Evolutionary conservation across 2,329 filamentous ascomycete genomes (phyloP).

Genomic region (Neoarthrinium moseri): DNA sequence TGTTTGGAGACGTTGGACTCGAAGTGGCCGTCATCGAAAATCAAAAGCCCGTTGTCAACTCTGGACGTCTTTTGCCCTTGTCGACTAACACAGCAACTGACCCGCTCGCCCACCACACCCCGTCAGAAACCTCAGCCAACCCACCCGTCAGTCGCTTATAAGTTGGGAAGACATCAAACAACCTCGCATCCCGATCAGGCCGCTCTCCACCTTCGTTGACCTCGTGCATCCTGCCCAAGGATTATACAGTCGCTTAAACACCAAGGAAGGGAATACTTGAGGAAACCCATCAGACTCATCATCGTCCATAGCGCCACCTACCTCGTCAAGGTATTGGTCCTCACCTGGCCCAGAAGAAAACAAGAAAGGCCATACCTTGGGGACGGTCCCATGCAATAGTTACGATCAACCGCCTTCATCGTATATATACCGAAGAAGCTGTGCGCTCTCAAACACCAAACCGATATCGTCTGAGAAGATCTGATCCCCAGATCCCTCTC

Average conservation of each 20-base stretch:
- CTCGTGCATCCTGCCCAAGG: conserved; percentile 23
- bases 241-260: conserved; percentile 34
- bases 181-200: conserved; percentile 14
- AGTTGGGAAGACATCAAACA: conserved; percentile 19
- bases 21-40: conserved; percentile 29
- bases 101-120: not conserved
- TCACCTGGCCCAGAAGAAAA: no score
- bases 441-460: not conserved
- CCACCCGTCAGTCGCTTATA: conserved; percentile 17
- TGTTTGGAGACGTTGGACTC: conserved; percentile 40
- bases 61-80: conserved; percentile 6
- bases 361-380: no score
- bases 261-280: conserved; percentile 28
- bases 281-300: conserved; percentile 15
- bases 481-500: conserved; percentile 19
- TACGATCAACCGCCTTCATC: not conserved
- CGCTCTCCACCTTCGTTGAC: conserved; percentile 24
- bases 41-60: conserved; percentile 14
- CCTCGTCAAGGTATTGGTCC: no score
- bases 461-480: conserved; percentile 16
- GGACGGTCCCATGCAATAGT: not conserved
- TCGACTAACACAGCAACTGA: conserved; percentile 2
- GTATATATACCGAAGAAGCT: not conserved
- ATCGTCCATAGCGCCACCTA: conserved; percentile 5
- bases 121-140: not conserved